Base-by-base conservation (phyloP, 805 yeast genomes). In the Saccharomycopsis sp. region DNA sequence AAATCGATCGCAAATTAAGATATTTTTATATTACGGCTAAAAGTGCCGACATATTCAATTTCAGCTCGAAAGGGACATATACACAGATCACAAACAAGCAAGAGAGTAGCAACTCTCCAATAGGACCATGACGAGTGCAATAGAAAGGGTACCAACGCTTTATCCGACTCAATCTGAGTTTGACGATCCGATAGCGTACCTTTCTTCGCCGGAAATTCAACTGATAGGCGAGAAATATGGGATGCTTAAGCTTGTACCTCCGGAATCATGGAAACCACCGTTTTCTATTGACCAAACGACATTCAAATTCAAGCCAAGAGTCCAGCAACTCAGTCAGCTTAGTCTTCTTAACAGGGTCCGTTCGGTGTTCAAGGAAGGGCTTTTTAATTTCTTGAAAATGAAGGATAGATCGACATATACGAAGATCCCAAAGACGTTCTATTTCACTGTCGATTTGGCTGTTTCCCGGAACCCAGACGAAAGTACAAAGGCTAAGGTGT, bases 241-340 rank as follows among this genome's bases (percentile, higher is more conserved):
- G 0, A 91, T 94, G 66, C 71, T 90, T 51, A 92, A 91, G 66
- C 68, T 92, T 1, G 74, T 80, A 3, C 85, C 96, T 2, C 92
- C 93, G 0, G 59, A 60, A 0, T 65, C 64, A 1, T 81, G 80
- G 74, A 68, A 71, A 19, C 85, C 79, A 2, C 82, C 81, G 0
- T 78, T 86, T 62, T 76, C 83, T 57, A 72, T 87, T 20, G 76
- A 86, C 54, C 73, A 75, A 52, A 65, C 72, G 3, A 68, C 67
- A n/a, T 87, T 87, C 69, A 76, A 71, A 54, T 87, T 88, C 66
- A 84, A 81, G 62, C 86, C 90, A 7, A 70, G 96, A 57, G 67
- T 84, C n/a, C 94, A 87, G 67, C 79, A 77, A 53, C 66, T 88
- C 56, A 79, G 81, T 64, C 89, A 86, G 67, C 71, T 88, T 65